These are phyloP conservation scores for Otatea glauca DNA, from an alignment of 176 grass and related monocot species.

Conservation along the genomic window DNA sequence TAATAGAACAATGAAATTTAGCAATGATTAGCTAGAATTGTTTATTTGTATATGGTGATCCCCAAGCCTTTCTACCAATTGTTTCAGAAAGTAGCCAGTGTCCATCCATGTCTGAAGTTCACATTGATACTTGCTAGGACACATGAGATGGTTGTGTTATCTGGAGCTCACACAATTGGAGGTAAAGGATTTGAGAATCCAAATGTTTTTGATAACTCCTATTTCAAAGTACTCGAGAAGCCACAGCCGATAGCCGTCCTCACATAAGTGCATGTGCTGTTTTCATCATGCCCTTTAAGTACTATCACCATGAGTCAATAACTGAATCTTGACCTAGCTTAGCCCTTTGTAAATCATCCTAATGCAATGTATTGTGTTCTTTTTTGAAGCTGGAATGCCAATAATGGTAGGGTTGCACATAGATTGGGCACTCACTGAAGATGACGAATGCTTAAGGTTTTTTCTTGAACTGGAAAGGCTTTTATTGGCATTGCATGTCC, in stretches of 20 bases:
- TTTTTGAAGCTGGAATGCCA: constrained; percentile 71
- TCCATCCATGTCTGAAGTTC: too few relatives aligned
- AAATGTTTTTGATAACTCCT: constrained; percentile 72
- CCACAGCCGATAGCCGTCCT: constrained; percentile 66
- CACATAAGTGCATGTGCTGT: constrained; percentile 49
- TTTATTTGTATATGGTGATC: constrained; percentile 9
- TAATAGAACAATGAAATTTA: background rate
- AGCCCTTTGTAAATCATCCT: background rate
- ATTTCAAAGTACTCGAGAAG: constrained; percentile 90
- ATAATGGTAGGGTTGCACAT: constrained; percentile 78
- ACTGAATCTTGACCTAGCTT: background rate
- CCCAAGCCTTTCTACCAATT: background rate
- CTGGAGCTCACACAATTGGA: constrained; percentile 92
- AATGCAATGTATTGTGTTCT: constrained; percentile 21
- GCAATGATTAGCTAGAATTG: background rate
- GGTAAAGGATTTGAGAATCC: constrained; percentile 85
- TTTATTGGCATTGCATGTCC: background rate
- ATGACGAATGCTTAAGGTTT: constrained; percentile 89
- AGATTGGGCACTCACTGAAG: constrained; percentile 76
- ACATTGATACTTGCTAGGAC: constrained; percentile 55
- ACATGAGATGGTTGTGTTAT: constrained; percentile 79
- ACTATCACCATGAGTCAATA: background rate
- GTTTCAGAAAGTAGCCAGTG: background rate
- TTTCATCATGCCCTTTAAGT: background rate
- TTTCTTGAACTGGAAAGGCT: background rate